Evolutionary conservation across 1,139 yeast species (phyloP), one percentile per base, ranked within the genome.

Genomic region (Eremothecium gossypii): DNA sequence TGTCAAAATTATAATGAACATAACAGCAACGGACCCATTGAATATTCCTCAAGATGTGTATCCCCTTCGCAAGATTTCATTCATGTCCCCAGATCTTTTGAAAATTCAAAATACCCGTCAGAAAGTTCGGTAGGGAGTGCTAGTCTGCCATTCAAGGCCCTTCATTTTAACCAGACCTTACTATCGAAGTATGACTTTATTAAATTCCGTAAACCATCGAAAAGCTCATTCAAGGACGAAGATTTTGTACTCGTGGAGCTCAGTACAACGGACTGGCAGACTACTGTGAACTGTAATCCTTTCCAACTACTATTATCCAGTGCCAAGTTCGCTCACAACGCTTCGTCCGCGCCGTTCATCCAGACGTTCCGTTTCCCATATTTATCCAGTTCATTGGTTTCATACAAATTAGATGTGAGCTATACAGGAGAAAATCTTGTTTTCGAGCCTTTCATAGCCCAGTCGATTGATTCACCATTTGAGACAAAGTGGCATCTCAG

Each of bases 361-460:
- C 36, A 45, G 11, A 46, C 50, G 3, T 33, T 55, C 27, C 33
- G 38, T 8, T 51, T 57, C 27, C 52, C 58, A n/a, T 41, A 50
- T 8, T 34, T 57, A 26, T 54, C 56, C 55, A 56, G 56, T 36
- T 57, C 64, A 6, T 36, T 60, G 35, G 37, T 60, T 9, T 52
- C 64, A 1, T 58, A 58, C 41, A 49, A 36, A 30, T 42, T 45
- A 32, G 42, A 29, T 7, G 44, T 47, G n/a, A 40, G 35, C 17
- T 17, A 36, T 7, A 10, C 17, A 2, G 13, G 38, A 4, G 43
- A 45, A 10, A 45, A 46, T 2, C 56, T 57, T 30, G 48, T 63
- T 11, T 79, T 79, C 51, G 63, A 73, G n/a, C 82, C 94, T 0
- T 68, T 85, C 31, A 60, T 83, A 3, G 70, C 86, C 42, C 95